phyloP scores from a whole-genome alignment of 305 asterid species.

The Lippia alba region DNA sequence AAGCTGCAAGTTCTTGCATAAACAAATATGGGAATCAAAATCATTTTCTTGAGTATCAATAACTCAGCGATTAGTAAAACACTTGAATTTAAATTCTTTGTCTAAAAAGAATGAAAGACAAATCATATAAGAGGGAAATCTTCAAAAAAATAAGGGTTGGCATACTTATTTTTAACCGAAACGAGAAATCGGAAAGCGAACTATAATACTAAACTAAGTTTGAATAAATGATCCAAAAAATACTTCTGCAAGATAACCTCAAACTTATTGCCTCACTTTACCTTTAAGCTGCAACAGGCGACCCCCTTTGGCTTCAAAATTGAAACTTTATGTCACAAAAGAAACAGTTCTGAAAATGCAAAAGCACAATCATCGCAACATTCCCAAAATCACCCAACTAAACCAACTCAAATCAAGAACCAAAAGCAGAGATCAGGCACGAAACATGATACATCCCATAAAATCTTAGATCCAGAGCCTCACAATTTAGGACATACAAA shows the following conservation, averaged over 20 bases:
- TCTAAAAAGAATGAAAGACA: background rate
- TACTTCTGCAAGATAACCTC: slow-evolving; percentile 20
- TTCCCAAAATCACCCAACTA: slow-evolving; percentile 24
- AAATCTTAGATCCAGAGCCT: slow-evolving; percentile 40
- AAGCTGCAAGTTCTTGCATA: slow-evolving; percentile 33
- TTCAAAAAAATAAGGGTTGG: slow-evolving; percentile 14
- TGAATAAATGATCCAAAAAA: slow-evolving; percentile 12
- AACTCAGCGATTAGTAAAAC: slow-evolving; percentile 6
- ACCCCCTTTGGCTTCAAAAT: slow-evolving; percentile 25
- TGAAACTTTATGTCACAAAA: slow-evolving; percentile 10
- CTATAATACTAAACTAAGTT: slow-evolving; percentile 16
- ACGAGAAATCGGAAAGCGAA: slow-evolving; percentile 5
- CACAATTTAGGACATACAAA: slow-evolving; percentile 9
- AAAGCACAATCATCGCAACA: slow-evolving; percentile 38
- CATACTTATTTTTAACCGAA: slow-evolving; percentile 18
- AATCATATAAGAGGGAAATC: slow-evolving; percentile 18
- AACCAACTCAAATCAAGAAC: slow-evolving; percentile 31
- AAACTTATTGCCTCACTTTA: slow-evolving; percentile 25
- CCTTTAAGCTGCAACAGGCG: slow-evolving; percentile 28
- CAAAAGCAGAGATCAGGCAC: slow-evolving; percentile 43
- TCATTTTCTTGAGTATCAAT: slow-evolving; percentile 9
- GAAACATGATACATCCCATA: slow-evolving; percentile 9
- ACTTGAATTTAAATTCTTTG: background rate
- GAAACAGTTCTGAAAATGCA: slow-evolving; percentile 27
- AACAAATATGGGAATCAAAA: slow-evolving; percentile 29